Evolutionary conservation across 768 basidiomycete species (phyloP).

Genomic region (Infundibulicybe gibba): DNA sequence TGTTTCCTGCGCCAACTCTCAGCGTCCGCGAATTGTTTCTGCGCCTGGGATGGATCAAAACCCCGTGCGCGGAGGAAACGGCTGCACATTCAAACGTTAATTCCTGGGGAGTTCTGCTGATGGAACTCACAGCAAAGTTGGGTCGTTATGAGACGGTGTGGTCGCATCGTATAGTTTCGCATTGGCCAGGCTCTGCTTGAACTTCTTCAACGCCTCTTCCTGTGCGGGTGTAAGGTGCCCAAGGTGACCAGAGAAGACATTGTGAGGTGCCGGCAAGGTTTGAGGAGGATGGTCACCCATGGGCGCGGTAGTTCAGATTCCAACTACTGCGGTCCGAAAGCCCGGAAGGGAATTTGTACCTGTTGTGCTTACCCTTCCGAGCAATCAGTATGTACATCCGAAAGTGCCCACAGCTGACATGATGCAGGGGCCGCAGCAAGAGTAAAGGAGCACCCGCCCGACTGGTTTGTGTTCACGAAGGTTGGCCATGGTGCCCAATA

Average conservation of each 20-base stretch:
- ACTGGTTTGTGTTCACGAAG: too few relatives aligned
- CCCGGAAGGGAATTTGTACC: too few relatives aligned
- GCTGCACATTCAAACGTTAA: slow-evolving; percentile 20
- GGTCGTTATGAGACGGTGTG: slow-evolving; percentile 57
- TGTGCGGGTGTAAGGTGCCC: slow-evolving; percentile 52
- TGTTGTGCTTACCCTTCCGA: too few relatives aligned
- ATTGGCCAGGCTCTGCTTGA: slow-evolving; percentile 48
- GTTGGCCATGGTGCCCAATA: too few relatives aligned
- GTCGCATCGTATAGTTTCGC: slow-evolving; percentile 46
- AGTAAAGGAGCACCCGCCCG: too few relatives aligned
- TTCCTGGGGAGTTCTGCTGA: not conserved
- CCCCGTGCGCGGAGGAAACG: slow-evolving; percentile 81
- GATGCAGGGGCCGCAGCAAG: too few relatives aligned
- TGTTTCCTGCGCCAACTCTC: slow-evolving; percentile 67
- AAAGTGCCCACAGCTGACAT: too few relatives aligned
- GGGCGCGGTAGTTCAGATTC: too few relatives aligned
- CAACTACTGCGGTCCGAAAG: too few relatives aligned
- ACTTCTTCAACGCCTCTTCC: slow-evolving; percentile 40
- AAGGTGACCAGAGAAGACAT: slow-evolving; percentile 41
- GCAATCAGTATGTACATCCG: too few relatives aligned
- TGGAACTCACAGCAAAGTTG: slow-evolving; percentile 56
- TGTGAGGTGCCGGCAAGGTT: too few relatives aligned
- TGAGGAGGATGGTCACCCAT: too few relatives aligned
- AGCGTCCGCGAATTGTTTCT: slow-evolving; percentile 65
- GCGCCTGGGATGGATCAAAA: slow-evolving; percentile 59